Base-by-base conservation (phyloP, 257 asterid genomes). In the Avicennia marina region DNA sequence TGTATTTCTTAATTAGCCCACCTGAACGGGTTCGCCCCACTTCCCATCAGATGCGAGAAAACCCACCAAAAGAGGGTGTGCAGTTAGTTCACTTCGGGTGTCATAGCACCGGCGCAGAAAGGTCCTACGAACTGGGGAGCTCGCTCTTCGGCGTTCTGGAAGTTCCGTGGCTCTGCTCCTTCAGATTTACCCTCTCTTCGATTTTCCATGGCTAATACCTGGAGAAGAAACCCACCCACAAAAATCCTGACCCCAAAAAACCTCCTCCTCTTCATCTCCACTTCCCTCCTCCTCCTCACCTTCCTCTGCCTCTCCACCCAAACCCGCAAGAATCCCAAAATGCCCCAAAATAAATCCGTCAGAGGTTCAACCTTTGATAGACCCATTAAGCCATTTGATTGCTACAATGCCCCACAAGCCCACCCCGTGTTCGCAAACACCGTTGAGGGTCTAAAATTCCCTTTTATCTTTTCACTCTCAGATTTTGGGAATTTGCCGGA, bases 371-470 rank as follows among this genome's bases (percentile, higher is more conserved):
- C 46, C 51, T 45, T 52, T 46, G 62, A 54, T n/a, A 53, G 82
- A 2, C 76, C 80, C 58, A 78, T 93, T 38, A 66, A 49, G 21
- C 86, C 96, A 1, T 89, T 93, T 31, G 81, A 89, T 50, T 93
- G 98, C 78, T 69, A 75, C 63, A 73, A 43, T 42, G 62, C 94
- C 16, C 89, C 94, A 2, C 98, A 93, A 68, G 97, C 96, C 48
- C 71, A 81, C 73, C 98, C 97, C 32, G 78, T 93, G 0, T 68
- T 93, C 56, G 96, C 97, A 79, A 88, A 83, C 82, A 51, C 72
- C n/a, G 97, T 93, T 12, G 98, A 93, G 71, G 97, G 97, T 22
- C 76, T 93, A 25, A 84, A 93, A 34, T 69, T 72, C 86, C 96
- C 99, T n/a, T 86, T 93, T 56, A 72, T 93, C 19, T 89, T 53